Evolutionary conservation across 2,329 filamentous ascomycete genomes (phyloP), one percentile per base, ranked within the genome.

Genomic region (Elsinoe ampelina): DNA sequence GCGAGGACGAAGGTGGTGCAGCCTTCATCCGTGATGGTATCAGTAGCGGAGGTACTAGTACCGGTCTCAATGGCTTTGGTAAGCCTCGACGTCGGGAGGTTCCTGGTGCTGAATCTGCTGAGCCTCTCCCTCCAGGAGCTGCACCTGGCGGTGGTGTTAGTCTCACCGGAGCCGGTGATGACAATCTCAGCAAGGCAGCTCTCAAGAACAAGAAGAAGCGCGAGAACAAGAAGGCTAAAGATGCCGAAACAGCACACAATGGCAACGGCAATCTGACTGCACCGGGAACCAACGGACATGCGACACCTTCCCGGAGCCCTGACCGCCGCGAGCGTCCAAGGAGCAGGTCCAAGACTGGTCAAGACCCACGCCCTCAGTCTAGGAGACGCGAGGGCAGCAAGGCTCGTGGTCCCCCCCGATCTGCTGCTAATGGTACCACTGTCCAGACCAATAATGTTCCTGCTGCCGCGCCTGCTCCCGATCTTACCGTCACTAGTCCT

Each of bases 141-240:
- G 80, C 80, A 54, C 82, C 85, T 47, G 82, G 82, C 55, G 82
- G 82, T 19, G 83, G 82, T 42, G 82, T 84, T 41, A 81, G 80
- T 60, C 78, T 87, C 45, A 82, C 86, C 12, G 79, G 74, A 61
- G 68, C 83, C 72, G 80, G 75, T 61, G 86, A 89, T 59, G 87
- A 88, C 63, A 84, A 80, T 63, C 71, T 93, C 60, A 91, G 87
- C 61, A 95, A 93, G 75, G 83, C 86, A 55, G 90, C 87, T 11
- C 76, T 89, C 64, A 96, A 96, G 80, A 96, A 96, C 75, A 97
- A 97, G 82, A 97, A 97, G 82, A 97, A 97, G 81, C 83, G 93
- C 45, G 85, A 88, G 63, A 88, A 88, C 63, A 96, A 95, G 79
- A 97, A 96, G 75, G 81, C 82, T 54, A 93, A 91, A 69, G 90